Percentiles rank a stretch among this genome's conserved stretches.
Evolutionary conservation across 306 rosid genomes (phyloP).

Genomic region (Canavalia gladiata): DNA sequence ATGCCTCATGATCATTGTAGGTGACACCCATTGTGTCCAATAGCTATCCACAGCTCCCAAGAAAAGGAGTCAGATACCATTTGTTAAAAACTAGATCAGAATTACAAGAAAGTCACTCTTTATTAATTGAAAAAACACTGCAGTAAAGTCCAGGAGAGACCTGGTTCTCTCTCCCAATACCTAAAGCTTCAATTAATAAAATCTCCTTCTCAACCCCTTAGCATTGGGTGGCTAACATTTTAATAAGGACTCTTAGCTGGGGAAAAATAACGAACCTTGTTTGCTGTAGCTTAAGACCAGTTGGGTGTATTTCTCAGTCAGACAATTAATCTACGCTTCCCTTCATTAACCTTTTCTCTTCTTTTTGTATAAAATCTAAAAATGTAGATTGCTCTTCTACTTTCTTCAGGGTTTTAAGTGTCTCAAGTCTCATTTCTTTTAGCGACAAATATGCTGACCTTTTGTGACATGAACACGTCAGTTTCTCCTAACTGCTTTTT

Average conservation of each 20-base stretch:
- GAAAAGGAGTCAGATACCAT: too few relatives aligned
- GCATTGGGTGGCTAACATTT: constrained; percentile 27
- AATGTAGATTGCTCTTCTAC: constrained; percentile 14
- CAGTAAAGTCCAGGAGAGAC: too few relatives aligned
- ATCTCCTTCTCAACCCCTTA: neutral
- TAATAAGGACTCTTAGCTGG: neutral
- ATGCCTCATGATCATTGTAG: too few relatives aligned
- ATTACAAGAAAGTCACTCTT: too few relatives aligned
- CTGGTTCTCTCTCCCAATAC: too few relatives aligned
- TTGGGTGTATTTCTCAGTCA: neutral
- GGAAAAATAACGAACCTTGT: constrained; percentile 18
- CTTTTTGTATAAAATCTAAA: constrained; percentile 1
- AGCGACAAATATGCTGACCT: constrained; percentile 12
- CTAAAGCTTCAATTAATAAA: too few relatives aligned
- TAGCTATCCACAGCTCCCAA: too few relatives aligned
- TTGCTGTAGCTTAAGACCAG: constrained; percentile 29
- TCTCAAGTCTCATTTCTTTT: constrained; percentile 32
- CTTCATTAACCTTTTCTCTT: constrained; percentile 18
- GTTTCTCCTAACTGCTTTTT: constrained; percentile 22
- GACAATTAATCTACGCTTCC: constrained; percentile 16
- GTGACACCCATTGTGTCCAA: too few relatives aligned
- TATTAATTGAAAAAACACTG: too few relatives aligned
- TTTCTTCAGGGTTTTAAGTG: constrained; percentile 27
- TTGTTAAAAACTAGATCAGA: too few relatives aligned
- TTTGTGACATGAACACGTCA: constrained; percentile 5